Evolutionary conservation across 441 rosid genomes (phyloP), one percentile per base, ranked within the genome.

Genomic region (Adansonia gregorii): DNA sequence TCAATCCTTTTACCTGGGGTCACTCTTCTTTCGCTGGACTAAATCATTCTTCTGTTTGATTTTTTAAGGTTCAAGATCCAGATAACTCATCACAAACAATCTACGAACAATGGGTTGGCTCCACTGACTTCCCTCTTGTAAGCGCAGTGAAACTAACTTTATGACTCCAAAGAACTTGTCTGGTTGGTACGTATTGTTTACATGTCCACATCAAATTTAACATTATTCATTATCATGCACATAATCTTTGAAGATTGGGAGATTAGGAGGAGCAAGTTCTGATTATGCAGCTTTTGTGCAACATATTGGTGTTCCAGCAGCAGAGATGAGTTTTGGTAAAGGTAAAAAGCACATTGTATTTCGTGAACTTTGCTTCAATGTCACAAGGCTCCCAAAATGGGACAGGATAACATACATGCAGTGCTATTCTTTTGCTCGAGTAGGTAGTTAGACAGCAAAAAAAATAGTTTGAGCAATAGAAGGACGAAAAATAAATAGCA

Each of bases 201-300:
- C 43, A 43, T 19, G 19, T 59, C 14, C 3, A 17, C 19, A 15
- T 24, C 41, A 68, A 76, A 56, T 59, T 22, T 52, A 35, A 52
- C 11, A 66, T 27, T 39, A 31, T 49, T 76, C 78, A 75, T 52
- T 73, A 72, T 75, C 48, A 64, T 65, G 31, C 20, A 14, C 64
- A 67, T 72, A 65, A 79, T 59, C 65, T 49, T 46, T 80, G 78
- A 83, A 93, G 97, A 83, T 91, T 43, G 91, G 83, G 10, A 87
- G 98, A 83, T 55, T 93, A 79, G 97, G 97, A 45, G 95, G 86
- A 0, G 83, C 79, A 41, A 92, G 93, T 73, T 90, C 98, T n/a
- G 98, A 94, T 78, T 90, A 86, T 66, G 92, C 93, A 75, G 85
- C 97, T 77, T 93, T 94, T 79, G 89, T 94, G 59, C 97, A 93